Base-by-base conservation (phyloP, 2,329 filamentous ascomycete genomes). In the Falciphora oryzae region DNA sequence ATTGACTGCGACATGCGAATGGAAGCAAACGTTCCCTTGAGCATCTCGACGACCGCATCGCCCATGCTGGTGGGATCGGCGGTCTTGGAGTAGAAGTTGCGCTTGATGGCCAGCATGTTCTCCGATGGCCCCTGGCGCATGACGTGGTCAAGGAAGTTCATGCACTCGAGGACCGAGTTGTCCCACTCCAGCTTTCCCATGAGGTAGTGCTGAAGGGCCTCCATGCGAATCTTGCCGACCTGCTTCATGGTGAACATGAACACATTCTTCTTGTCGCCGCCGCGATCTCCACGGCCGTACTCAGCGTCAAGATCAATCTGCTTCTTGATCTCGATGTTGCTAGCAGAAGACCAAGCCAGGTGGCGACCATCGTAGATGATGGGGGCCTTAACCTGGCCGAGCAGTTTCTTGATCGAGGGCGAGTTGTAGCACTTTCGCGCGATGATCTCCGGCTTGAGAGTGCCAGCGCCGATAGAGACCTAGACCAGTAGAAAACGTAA, bases 91-190 rank as follows among this genome's bases (percentile, higher is more conserved):
- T 96, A 98, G 73, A 97, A 96, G 10, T 89, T 92, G 16, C 93
- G 87, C 75, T 92, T 94, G 75, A 97, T 90, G 0, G 86, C 77
- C 0, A 89, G 80, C 70, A 92, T 86, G 2, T 81, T 77, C 70
- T 86, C 78, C 0, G 88, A 89, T 0, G 95, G 92, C n/a, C 79
- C 82, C 74, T 96, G 87, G 5, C 95, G 91, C 64, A 99, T 81
- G 10, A 94, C 80, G 72, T 99, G 95, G 68, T 99, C 95, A 5
- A 97, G 80, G 72, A 97, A 97, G 73, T 73, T 97, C 75, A 98
- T 85, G 18, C 90, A 89, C 71, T 95, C 91, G 10, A 94, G 82
- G 27, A 94, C 87, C 27, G 82, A 78, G 53, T 85, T 85, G 71
- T 89, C 85, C 74, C 90, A 90, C 1, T 80, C 76, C 27, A 83